Evolutionary conservation across 805 yeast genomes (phyloP).

Genomic region (Metschnikowia amazonensis): DNA sequence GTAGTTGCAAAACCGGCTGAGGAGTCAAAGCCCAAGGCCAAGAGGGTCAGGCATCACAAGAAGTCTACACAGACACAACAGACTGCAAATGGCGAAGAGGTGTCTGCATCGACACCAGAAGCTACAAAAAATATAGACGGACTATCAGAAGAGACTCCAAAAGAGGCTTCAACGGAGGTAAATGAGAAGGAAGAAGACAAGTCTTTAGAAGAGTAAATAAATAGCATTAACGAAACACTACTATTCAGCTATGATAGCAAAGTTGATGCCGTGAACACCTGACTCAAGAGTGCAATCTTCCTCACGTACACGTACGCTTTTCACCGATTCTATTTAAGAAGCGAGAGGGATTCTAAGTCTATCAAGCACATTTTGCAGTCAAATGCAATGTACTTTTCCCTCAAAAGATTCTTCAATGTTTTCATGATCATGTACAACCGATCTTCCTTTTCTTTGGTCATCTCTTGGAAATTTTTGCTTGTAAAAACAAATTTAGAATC

Average conservation of each 20-base stretch:
- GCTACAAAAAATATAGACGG: neutral
- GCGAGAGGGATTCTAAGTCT: conserved; percentile 25
- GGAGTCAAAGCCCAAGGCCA: conserved; percentile 10
- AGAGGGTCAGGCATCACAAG: conserved; percentile 17
- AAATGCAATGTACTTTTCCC: conserved; percentile 45
- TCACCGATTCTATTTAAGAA: conserved; percentile 17
- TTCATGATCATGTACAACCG: conserved; percentile 41
- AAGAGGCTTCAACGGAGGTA: neutral
- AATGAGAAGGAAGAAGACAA: neutral
- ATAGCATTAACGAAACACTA: neutral
- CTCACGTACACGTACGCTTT: neutral
- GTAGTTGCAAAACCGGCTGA: conserved; percentile 35
- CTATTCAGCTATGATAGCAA: conserved; percentile 9
- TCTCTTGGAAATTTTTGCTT: conserved; percentile 32
- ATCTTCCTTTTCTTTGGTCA: conserved; percentile 37
- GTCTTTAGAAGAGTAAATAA: neutral
- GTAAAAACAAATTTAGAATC: conserved; percentile 41
- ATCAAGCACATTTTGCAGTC: conserved; percentile 45
- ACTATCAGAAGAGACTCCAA: neutral
- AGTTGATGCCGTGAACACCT: conserved; percentile 4
- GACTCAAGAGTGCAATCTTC: neutral
- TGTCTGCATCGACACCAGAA: neutral
- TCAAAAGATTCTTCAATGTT: conserved; percentile 29
- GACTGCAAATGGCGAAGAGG: neutral
- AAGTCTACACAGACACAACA: neutral